Conservation (phyloP, 345 rosid genomes). For the Gossypium stocksii region DNA sequence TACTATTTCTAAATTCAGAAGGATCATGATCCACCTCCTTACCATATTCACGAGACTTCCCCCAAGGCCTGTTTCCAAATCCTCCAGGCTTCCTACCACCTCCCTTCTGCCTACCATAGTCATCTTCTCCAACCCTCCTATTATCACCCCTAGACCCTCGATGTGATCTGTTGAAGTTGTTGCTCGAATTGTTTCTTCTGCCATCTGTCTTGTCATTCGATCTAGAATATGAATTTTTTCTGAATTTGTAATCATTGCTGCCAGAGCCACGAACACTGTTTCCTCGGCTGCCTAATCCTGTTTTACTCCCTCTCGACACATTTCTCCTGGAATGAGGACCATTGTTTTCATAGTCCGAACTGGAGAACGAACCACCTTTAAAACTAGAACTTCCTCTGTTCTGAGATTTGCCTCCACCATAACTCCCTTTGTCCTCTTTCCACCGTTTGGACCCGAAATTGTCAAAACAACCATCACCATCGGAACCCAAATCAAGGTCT, state of each 20-base stretch:
- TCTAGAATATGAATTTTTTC: slow-evolving; percentile 16
- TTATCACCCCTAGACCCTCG: background rate
- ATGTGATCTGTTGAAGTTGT: background rate
- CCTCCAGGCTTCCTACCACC: slow-evolving; percentile 12
- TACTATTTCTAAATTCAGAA: slow-evolving; percentile 45
- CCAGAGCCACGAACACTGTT: slow-evolving; percentile 22
- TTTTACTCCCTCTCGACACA: slow-evolving; percentile 26
- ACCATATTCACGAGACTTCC: slow-evolving; percentile 21
- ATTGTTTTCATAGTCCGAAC: slow-evolving; percentile 21
- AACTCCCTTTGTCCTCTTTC: slow-evolving; percentile 25
- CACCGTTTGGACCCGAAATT: slow-evolving; percentile 26
- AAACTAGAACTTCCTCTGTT: slow-evolving; percentile 30
- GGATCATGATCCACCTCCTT: slow-evolving; percentile 22
- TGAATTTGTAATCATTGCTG: slow-evolving; percentile 22
- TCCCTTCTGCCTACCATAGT: slow-evolving; percentile 8
- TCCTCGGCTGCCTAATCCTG: slow-evolving; percentile 25
- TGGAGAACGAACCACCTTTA: slow-evolving; percentile 36
- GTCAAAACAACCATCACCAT: slow-evolving; percentile 35
- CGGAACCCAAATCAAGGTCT: slow-evolving; percentile 53
- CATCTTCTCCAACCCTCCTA: background rate
- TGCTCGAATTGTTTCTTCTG: background rate
- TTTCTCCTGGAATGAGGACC: slow-evolving; percentile 23
- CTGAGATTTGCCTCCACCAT: slow-evolving; percentile 26
- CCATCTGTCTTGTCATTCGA: slow-evolving; percentile 29
- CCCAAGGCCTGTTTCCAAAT: slow-evolving; percentile 11